Conservation (phyloP, 768 basidiomycete species). For the Hortiboletus flavorubellus region DNA sequence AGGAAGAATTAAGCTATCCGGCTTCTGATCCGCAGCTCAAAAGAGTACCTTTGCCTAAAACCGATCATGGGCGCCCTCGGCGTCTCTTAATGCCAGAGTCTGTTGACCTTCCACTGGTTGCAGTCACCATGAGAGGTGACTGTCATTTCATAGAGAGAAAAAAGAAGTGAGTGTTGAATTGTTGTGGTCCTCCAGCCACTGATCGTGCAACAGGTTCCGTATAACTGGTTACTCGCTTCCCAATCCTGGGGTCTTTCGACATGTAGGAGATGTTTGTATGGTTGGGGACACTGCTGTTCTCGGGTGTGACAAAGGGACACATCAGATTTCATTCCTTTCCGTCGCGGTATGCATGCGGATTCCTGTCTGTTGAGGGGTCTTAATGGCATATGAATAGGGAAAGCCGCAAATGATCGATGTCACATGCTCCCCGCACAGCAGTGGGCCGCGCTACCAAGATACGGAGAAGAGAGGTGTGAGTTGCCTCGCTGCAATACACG, state of each 20-base stretch:
- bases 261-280: conserved; percentile 47
- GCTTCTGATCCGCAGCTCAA: conserved; percentile 22
- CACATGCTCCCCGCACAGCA: conserved; percentile 32
- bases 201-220: conserved; percentile 30
- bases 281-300: conserved; percentile 41
- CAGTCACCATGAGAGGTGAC: conserved; percentile 46
- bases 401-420: conserved; percentile 33
- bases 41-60: conserved; percentile 33
- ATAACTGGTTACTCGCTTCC: conserved; percentile 39
- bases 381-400: conserved; percentile 28
- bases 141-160: conserved; percentile 40
- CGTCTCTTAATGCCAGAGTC: conserved; percentile 30
- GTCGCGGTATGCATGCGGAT: conserved; percentile 31
- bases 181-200: conserved; percentile 7
- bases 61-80: conserved; percentile 30
- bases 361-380: conserved; percentile 22
- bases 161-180: conserved; percentile 25
- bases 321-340: conserved; percentile 41
- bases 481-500: conserved; percentile 40
- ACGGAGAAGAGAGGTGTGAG: conserved; percentile 35
- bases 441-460: conserved; percentile 22
- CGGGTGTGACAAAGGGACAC: conserved; percentile 40
- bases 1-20: conserved; percentile 12
- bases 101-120: conserved; percentile 34
- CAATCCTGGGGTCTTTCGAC: conserved; percentile 33